Evolutionary conservation across 2,329 filamentous ascomycete genomes (phyloP).

Genomic region (Trichophyton mentagrophytes): DNA sequence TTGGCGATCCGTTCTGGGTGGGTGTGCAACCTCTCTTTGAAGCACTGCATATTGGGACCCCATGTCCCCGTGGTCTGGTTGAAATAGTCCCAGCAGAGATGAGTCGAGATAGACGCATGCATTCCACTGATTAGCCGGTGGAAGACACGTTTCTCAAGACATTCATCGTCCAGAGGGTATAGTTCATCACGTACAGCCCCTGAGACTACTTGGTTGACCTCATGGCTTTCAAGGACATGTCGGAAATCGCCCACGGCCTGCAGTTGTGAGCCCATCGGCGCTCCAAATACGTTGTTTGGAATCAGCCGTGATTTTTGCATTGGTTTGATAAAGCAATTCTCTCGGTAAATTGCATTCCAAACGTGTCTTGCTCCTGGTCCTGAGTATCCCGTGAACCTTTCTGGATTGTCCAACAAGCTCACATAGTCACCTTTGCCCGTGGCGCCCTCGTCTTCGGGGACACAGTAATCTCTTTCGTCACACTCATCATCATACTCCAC

Average conservation of each 20-base stretch:
- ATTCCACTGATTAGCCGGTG: slow-evolving; percentile 91
- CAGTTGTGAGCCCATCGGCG: slow-evolving; percentile 19
- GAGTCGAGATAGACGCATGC: slow-evolving; percentile 94
- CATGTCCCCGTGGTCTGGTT: slow-evolving; percentile 91
- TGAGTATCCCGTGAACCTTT: slow-evolving; percentile 87
- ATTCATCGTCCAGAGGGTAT: slow-evolving; percentile 76
- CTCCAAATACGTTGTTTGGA: slow-evolving; percentile 25
- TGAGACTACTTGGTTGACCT: slow-evolving; percentile 39
- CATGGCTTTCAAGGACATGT: slow-evolving; percentile 42
- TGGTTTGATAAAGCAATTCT: slow-evolving; percentile 74
- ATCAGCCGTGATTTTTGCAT: slow-evolving; percentile 18
- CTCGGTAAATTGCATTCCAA: slow-evolving; percentile 92
- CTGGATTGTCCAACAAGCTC: slow-evolving; percentile 81
- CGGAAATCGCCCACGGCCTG: slow-evolving; percentile 50
- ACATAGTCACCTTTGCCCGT: slow-evolving; percentile 89
- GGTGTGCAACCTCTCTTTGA: slow-evolving; percentile 68
- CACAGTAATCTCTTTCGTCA: slow-evolving; percentile 91
- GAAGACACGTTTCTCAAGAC: slow-evolving; percentile 96
- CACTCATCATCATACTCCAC: slow-evolving; percentile 96
- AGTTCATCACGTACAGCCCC: slow-evolving; percentile 32
- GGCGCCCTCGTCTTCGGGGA: slow-evolving; percentile 84
- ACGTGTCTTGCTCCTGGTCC: slow-evolving; percentile 77
- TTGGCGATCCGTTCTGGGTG: slow-evolving; percentile 90
- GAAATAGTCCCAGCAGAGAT: slow-evolving; percentile 90
- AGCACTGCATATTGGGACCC: slow-evolving; percentile 83